Evolutionary conservation across 2,329 filamentous ascomycete genomes (phyloP).

Genomic region (Metarhizium anisopliae): DNA sequence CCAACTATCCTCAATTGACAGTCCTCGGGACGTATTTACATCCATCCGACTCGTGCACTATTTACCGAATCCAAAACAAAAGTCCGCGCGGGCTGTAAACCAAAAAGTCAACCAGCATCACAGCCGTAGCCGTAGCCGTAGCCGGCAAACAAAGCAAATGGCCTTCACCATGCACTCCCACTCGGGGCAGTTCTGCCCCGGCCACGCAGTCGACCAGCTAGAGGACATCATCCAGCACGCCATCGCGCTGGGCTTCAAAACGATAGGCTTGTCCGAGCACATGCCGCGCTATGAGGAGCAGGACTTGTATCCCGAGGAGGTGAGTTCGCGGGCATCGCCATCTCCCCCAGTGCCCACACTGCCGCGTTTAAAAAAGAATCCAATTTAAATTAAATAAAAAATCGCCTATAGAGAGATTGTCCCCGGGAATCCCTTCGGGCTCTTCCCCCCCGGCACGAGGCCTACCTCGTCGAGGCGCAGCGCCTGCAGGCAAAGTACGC

Average conservation of each 20-base stretch:
- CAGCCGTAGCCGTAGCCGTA: no score
- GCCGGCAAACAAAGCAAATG: constrained; percentile 50
- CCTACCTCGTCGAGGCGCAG: constrained; percentile 67
- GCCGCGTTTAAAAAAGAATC: no score
- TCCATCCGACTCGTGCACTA: no score
- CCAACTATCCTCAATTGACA: no score
- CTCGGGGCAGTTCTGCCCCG: constrained; percentile 91
- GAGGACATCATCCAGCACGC: constrained; percentile 77
- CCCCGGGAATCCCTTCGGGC: constrained; percentile 36
- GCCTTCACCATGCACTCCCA: constrained; percentile 97
- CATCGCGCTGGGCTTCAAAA: constrained; percentile 68
- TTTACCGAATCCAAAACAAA: neutral
- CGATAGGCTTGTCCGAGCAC: constrained; percentile 87
- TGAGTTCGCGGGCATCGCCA: constrained; percentile 19
- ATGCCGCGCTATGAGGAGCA: constrained; percentile 68
- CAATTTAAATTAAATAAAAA: no score
- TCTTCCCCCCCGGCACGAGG: constrained; percentile 50
- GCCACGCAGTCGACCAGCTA: constrained; percentile 76
- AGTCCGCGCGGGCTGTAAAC: no score
- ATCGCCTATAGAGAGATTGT: constrained; percentile 33
- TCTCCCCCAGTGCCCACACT: no score
- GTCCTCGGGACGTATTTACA: no score
- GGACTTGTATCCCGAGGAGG: constrained; percentile 92
- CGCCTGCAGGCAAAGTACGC: constrained; percentile 65
- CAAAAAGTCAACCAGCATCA: no score